Base-by-base conservation (phyloP, 768 basidiomycete species). In the Candolleomyces eurysporus region DNA sequence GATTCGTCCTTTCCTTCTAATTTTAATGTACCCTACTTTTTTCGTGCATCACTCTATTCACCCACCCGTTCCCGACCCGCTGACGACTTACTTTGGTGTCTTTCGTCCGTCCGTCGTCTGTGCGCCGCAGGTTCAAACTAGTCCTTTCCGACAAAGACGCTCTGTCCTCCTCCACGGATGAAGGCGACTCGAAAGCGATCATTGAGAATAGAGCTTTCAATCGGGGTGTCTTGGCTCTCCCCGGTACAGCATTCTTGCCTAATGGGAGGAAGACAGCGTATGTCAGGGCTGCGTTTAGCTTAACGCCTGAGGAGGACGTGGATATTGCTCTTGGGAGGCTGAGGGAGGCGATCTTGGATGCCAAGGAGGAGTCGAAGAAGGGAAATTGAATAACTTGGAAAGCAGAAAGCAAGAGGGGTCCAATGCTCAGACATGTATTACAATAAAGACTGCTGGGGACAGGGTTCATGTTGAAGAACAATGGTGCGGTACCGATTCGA, bases 201-300 rank as follows among this genome's bases (percentile, higher is more conserved):
- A 92, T 96, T 66, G 79, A 82, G 59, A 88, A 83, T 7, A 86
- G 85, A 58, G 94, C 94, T 10, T 82, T 91, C 59, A 85, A 87
- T 65, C 83, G 84, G 22, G 94, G 94, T 19, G 91, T 97, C 8
- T 84, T 97, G n/a, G 94, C 91, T 17, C 82, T 97, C 11, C 95
- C 95, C 0, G 95, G 95, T 16, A 87, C 83, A 2, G 86, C 86
- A 19, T 96, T 95, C 77, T 78, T 89, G 59, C 92, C 94, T 16
- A 85, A 82, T 61, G 87, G 85, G 13, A 75, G 82, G 45, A 85
- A 81, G 69, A 88, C 89, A 7, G 78, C 86, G 22, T 92, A 89
- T 69, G 90, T 96, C 31, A 82, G 95, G 48, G 91, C 92, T 17
- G 80, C 91, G 43, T 97, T 96, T 75, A 92, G 91, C 69, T 71